Evolutionary conservation across 1,284 basidiomycete genomes (phyloP), one percentile per base, ranked within the genome.

Genomic region (Crucibulum cyathiforme): DNA sequence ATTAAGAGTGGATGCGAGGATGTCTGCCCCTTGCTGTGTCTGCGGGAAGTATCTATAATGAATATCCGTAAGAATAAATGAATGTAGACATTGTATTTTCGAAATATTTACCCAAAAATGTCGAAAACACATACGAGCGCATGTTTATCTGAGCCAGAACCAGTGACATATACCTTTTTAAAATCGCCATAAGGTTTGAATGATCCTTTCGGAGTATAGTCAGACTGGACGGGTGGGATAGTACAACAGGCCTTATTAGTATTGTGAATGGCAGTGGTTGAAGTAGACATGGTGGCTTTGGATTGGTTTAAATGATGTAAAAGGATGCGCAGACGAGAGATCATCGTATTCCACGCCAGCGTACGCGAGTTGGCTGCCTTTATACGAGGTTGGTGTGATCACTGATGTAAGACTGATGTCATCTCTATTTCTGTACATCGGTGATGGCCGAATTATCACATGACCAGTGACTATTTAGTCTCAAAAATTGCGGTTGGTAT

Each of bases 11-110:
- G 78, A 73, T 1, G 87, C 85, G 57, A 90, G 78, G 53, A 88
- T 83, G 69, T 90, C 88, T 37, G 85, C 86, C 47, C 85, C 86
- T 63, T 87, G 86, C 67, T 85, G 82, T 7, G 85, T 87, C 71
- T 86, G 83, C 7, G 84, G 84, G 71, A 81, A 84, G 75, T 76
- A 84, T 7, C 83, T 84, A 60, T 8, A 38, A 13, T 37, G 19
- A 12, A 43, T 36, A 31, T 58, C 19, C 19, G 38, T 36, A 35
- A 37, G n/a, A 53, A 38, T 10, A 13, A 15, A 2, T 37, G 46
- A 31, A 13, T 8, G 31, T 37, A 57, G 24, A 31, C n/a, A 24
- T 9, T n/a, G 19, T 36, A 46, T 24, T 24, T 24, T 24, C 24
- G 37, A 50, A 9, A 9, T 13, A 39, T 38, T 60, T 62, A 87